phyloP scores from a whole-genome alignment of 2,329 filamentous ascomycete genomes.

The Aspergillus intermedius region DNA sequence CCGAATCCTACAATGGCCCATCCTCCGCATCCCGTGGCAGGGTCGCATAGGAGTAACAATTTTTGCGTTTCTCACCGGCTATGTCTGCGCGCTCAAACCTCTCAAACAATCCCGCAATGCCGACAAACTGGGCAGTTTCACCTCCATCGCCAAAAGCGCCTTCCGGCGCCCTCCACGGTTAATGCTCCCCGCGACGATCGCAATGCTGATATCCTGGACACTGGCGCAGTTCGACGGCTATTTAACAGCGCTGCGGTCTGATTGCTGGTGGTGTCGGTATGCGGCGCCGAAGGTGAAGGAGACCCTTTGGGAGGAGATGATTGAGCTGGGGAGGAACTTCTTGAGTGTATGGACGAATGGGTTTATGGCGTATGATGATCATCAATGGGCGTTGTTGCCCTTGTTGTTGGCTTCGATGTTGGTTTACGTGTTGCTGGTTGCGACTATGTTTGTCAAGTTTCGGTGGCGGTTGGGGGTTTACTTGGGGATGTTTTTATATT shows the following conservation, averaged over 20 bases:
- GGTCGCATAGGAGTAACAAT: conserved; percentile 51
- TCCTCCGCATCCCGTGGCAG: conserved; percentile 51
- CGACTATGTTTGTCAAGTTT: conserved; percentile 41
- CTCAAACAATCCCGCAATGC: conserved; percentile 45
- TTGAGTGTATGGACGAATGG: conserved; percentile 46
- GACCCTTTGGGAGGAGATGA: conserved; percentile 40
- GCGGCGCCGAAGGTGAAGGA: conserved; percentile 42
- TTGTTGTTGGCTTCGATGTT: conserved; percentile 46
- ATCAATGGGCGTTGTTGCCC: conserved; percentile 50
- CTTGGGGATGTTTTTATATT: conserved; percentile 43
- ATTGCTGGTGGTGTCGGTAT: conserved; percentile 48
- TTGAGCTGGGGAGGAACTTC: conserved; percentile 41
- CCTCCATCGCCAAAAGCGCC: conserved; percentile 47
- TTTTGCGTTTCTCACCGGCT: conserved; percentile 52
- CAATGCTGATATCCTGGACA: conserved; percentile 45
- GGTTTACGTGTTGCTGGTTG: conserved; percentile 44
- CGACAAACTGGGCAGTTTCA: conserved; percentile 40
- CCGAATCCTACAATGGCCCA: conserved; percentile 45
- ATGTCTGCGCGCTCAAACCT: conserved; percentile 51
- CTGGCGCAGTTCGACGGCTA: conserved; percentile 46
- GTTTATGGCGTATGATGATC: conserved; percentile 48
- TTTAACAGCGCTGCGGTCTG: conserved; percentile 41
- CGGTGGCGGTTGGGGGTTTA: conserved; percentile 43
- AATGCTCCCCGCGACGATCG: conserved; percentile 48
- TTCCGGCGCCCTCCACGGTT: conserved; percentile 49